Conservation (phyloP, 176 grass and related monocot genomes). For the Paspalum notatum region DNA sequence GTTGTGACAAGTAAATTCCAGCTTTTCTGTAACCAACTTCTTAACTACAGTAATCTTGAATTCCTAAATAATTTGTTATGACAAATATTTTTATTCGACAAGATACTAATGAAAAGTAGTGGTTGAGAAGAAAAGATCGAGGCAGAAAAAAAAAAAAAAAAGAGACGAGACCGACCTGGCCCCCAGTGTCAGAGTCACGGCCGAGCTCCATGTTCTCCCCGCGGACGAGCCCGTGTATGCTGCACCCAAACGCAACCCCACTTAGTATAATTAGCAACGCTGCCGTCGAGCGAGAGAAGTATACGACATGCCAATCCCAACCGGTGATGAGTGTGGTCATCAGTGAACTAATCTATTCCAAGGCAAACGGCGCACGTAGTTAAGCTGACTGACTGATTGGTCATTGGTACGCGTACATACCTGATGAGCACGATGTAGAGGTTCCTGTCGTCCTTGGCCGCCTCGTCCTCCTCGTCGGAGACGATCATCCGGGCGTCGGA, state of each 20-base stretch:
- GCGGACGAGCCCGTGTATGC: constrained; percentile 84
- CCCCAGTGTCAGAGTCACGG: constrained; percentile 86
- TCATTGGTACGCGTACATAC: background rate
- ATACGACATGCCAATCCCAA: too few relatives aligned
- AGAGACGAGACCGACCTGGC: constrained; percentile 53
- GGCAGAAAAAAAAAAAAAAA: background rate
- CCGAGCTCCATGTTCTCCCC: constrained; percentile 98
- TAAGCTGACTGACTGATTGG: background rate
- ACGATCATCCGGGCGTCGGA: constrained; percentile 55
- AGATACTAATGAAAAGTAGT: too few relatives aligned
- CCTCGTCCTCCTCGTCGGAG: constrained; percentile 56
- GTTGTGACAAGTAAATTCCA: too few relatives aligned
- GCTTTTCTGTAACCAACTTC: too few relatives aligned
- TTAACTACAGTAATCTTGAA: too few relatives aligned
- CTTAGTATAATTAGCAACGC: background rate
- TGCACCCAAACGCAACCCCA: background rate
- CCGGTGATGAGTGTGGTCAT: too few relatives aligned
- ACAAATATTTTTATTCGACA: too few relatives aligned
- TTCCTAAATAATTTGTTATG: too few relatives aligned
- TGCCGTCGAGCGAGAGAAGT: too few relatives aligned
- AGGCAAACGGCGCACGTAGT: too few relatives aligned
- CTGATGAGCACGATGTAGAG: constrained; percentile 94
- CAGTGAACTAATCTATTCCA: too few relatives aligned
- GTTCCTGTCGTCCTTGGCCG: constrained; percentile 39
- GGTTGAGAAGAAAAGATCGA: background rate